Base-by-base conservation (phyloP, 768 basidiomycete species). In the Phaeolepiota aurea region DNA sequence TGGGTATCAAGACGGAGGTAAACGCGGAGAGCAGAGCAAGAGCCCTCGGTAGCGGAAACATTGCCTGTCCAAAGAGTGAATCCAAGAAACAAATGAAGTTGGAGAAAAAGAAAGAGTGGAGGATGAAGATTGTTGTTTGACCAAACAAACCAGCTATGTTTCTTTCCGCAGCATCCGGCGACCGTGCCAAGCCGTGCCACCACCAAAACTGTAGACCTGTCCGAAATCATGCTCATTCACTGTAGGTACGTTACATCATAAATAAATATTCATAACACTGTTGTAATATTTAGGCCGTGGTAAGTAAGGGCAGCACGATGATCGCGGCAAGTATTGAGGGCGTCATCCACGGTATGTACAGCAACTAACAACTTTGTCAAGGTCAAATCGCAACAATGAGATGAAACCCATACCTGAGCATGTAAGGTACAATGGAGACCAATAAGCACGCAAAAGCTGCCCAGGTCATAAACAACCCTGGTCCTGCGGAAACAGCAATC, bases 281-380 rank as follows among this genome's bases (percentile, higher is more conserved):
- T n/a, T n/a, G n/a, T n/a, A n/a, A n/a, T n/a, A n/a, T n/a, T n/a
- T n/a, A n/a, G n/a, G n/a, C n/a, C n/a, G n/a, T n/a, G n/a, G n/a
- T n/a, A n/a, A n/a, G n/a, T n/a, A n/a, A n/a, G n/a, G n/a, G n/a
- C n/a, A n/a, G n/a, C n/a, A n/a, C n/a, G n/a, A n/a, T n/a, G n/a
- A n/a, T n/a, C n/a, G n/a, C n/a, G n/a, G n/a, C n/a, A n/a, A n/a
- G n/a, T n/a, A n/a, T n/a, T n/a, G 25, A 7, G 25, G 25, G n/a
- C n/a, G 25, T 65, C 53, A 84, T 62, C 84, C 81, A 47, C 84
- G 77, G 63, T 70, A 88, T 40, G 87, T 88, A 62, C 83, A 87
- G 52, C 84, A 88, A 49, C 86, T 88, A 47, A 15, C n/a, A n/a
- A n/a, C n/a, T n/a, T n/a, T n/a, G n/a, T n/a, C n/a, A n/a, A 37